Evolutionary conservation across 768 basidiomycete genomes (phyloP), one percentile per base, ranked within the genome.

Genomic region (Tylopilus subfusipes): DNA sequence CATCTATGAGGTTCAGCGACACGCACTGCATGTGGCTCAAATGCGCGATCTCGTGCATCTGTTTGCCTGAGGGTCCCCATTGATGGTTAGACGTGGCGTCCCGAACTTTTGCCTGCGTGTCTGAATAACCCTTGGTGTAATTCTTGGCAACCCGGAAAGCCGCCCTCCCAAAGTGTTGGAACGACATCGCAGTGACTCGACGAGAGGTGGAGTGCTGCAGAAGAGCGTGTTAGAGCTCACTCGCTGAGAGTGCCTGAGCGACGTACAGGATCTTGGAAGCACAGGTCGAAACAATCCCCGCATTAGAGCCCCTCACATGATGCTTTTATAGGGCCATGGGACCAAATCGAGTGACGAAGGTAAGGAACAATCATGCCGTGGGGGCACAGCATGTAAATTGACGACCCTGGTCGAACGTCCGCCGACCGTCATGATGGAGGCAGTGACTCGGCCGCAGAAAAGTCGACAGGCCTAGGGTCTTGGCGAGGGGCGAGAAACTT

Each of bases 21-120:
- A 55, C 89, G 68, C 63, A 94, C 95, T 97, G 96, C 74, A 97
- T 97, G 72, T 93, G 98, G 16, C 93, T 95, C 73, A 98, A 69
- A 70, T 97, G 93, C 0, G 96, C 96, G 61, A 99, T 83, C 75
- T 98, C 96, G 76, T 97, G 97, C 97, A 99, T 98, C 78, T 96
- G 95, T 1, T 93, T 92, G 6, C 96, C 95, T 9, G 90, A 90
- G 5, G 96, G 96, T 0, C 96, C 96, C 93, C 94, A 97, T 11
- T 96, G 92, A 69, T 98, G 95, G 75, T 98, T 98, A 22, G 91
- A 93, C 18, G 94, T 98, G 38, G 94, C 92, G 76, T 96, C 94
- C 56, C 95, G 84, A 56, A 98, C 92, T 72, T 98, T 98, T 40
- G 90, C 85, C 74, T 98, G 93, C 0, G 87, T 86, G 56, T 98